These are phyloP conservation scores for Vitis hybrid DNA, from an alignment of 177 flowering plant species.

Conservation along the genomic window DNA sequence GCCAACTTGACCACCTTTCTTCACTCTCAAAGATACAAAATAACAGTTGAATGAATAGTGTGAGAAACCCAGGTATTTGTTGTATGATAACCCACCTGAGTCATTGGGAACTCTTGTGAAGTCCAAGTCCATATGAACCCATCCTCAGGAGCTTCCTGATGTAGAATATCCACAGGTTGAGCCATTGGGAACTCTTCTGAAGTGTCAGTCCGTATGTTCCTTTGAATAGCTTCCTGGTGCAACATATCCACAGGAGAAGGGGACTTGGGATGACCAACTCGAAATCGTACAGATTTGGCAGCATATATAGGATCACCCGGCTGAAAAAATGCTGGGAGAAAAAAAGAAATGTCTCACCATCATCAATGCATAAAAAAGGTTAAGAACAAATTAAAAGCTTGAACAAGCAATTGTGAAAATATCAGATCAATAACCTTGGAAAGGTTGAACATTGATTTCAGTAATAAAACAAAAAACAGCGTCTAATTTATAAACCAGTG, in stretches of 20 bases:
- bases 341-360: not conserved
- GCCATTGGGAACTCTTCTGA: not conserved
- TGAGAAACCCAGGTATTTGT: not conserved
- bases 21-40: not conserved
- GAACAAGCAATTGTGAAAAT: not conserved
- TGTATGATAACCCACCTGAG: slow-evolving; percentile 6
- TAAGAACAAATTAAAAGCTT: not conserved
- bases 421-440: slow-evolving; percentile 42
- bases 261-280: slow-evolving; percentile 11
- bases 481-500: slow-evolving; percentile 39
- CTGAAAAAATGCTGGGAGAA: slow-evolving; percentile 12
- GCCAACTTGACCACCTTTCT: not conserved
- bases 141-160: not conserved
- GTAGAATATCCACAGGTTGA: not conserved
- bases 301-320: slow-evolving; percentile 13
- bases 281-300: slow-evolving; percentile 11
- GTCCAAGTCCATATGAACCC: slow-evolving; percentile 16
- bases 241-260: not conserved
- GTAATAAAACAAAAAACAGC: slow-evolving; percentile 46
- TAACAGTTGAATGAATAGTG: not conserved
- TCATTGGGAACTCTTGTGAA: slow-evolving; percentile 18
- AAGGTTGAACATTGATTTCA: slow-evolving; percentile 60
- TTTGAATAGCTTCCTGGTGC: no score
- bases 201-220: no score
- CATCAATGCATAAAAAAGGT: not conserved